These are phyloP conservation scores for Tetraselmis chui DNA, from an alignment of 139 green algal species.

Conservation along the genomic window DNA sequence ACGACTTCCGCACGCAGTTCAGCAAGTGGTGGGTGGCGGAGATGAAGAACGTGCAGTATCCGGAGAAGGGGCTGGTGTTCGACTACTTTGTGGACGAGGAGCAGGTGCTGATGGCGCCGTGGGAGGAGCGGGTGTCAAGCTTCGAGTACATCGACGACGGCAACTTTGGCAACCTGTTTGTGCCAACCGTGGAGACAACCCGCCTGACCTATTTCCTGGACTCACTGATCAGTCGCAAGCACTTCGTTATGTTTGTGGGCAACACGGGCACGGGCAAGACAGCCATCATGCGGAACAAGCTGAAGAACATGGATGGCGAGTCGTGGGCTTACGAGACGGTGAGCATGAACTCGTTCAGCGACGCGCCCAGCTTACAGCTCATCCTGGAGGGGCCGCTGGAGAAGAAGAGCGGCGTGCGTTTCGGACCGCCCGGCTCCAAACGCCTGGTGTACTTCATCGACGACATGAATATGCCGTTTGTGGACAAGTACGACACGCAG, in stretches of 20 bases:
- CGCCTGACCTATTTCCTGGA: conserved; percentile 79
- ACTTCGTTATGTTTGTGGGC: conserved; percentile 88
- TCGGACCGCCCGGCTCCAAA: conserved; percentile 65
- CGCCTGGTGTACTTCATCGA: conserved; percentile 86
- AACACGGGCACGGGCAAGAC: conserved; percentile 85
- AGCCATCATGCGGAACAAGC: conserved; percentile 77
- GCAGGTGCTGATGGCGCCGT: conserved; percentile 60
- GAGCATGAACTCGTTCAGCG: conserved; percentile 84
- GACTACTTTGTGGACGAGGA: conserved; percentile 85
- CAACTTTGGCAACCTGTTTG: conserved; percentile 66
- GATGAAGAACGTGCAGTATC: conserved; percentile 46
- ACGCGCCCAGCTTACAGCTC: conserved; percentile 66
- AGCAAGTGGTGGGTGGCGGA: conserved; percentile 61
- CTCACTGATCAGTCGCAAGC: conserved; percentile 65
- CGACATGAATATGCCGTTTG: conserved; percentile 86
- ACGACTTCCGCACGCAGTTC: conserved; percentile 77
- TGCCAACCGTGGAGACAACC: conserved; percentile 81
- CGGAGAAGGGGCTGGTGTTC: conserved; percentile 77
- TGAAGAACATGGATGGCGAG: conserved; percentile 75
- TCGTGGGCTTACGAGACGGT: conserved; percentile 57
- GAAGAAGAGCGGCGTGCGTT: conserved; percentile 78
- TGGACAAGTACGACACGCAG: conserved; percentile 95
- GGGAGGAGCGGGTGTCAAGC: conserved; percentile 52
- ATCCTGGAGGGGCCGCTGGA: conserved; percentile 74
- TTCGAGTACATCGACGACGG: conserved; percentile 47